Conservation (phyloP, 352 stramenopile genomes). For the Halophytophthora batemanensis region DNA sequence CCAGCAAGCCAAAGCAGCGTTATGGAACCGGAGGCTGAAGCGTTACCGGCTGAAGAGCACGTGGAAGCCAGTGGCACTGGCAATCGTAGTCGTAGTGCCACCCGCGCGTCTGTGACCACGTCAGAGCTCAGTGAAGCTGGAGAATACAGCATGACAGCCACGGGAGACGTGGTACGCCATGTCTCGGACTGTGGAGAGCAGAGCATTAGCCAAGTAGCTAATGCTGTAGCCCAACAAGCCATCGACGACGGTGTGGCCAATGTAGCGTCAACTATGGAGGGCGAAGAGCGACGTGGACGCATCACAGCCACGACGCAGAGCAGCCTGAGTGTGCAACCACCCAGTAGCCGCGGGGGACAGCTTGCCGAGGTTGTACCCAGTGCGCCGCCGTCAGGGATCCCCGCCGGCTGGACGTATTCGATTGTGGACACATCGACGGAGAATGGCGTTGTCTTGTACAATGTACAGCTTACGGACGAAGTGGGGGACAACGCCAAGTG, state of each 20-base stretch:
- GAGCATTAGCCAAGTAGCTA: conserved; percentile 13
- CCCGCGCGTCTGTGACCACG: conserved; percentile 7
- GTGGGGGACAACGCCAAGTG: conserved; percentile 24
- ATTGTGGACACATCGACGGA: conserved; percentile 28
- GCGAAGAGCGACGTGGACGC: conserved; percentile 2
- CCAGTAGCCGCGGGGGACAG: conserved; percentile 12
- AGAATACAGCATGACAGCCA: conserved; percentile 28
- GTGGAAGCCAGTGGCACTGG: conserved; percentile 19
- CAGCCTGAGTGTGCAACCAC: conserved; percentile 22
- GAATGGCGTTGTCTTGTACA: conserved; percentile 38
- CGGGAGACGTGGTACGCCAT: conserved; percentile 18
- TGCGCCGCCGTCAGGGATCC: neutral
- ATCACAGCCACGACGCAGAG: conserved; percentile 7
- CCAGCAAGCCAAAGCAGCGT: conserved; percentile 6
- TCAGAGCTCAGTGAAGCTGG: conserved; percentile 21
- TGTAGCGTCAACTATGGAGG: neutral
- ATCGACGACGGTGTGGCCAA: conserved; percentile 12
- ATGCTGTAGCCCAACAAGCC: conserved; percentile 18
- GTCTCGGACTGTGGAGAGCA: no score
- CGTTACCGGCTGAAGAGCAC: conserved; percentile 1
- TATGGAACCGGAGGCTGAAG: conserved; percentile 18
- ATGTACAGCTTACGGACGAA: conserved; percentile 36
- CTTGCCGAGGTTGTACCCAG: conserved; percentile 11
- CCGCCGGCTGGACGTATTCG: conserved; percentile 22
- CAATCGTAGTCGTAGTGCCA: conserved; percentile 13